phyloP scores from a whole-genome alignment of 495 filamentous ascomycete species.

The Tetracladium marchalianum region DNA sequence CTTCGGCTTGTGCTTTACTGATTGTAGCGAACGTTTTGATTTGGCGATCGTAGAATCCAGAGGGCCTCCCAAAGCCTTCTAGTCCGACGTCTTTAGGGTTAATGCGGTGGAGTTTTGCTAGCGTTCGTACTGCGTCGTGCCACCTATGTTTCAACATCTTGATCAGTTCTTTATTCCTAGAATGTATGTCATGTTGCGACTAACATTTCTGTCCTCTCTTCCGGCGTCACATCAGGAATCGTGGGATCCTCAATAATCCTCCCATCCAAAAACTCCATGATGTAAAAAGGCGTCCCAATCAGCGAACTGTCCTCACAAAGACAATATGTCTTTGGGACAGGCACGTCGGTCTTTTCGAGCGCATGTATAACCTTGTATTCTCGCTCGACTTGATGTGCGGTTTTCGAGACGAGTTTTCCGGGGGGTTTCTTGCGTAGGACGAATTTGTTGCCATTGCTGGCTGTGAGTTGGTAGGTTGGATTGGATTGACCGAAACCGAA shows the following conservation, averaged over 20 bases:
- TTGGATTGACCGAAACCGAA: conserved; percentile 97
- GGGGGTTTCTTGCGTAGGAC: conserved; percentile 96
- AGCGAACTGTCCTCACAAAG: conserved; percentile 74
- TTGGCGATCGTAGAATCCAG: conserved; percentile 81
- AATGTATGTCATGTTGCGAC: background rate
- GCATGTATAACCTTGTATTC: conserved; percentile 88
- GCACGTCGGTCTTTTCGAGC: conserved; percentile 67
- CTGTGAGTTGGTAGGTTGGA: conserved; percentile 84
- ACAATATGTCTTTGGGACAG: conserved; percentile 74
- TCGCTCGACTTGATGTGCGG: conserved; percentile 91
- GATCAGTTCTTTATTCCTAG: conserved; percentile 2
- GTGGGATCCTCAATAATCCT: conserved; percentile 84
- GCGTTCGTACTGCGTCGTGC: conserved; percentile 70
- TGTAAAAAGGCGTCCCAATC: conserved; percentile 87
- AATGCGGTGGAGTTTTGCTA: conserved; percentile 80
- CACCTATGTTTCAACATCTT: conserved; percentile 39
- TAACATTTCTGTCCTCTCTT: conserved; percentile 61
- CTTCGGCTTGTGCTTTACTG: conserved; percentile 63
- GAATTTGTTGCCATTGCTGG: conserved; percentile 53
- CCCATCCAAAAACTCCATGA: conserved; percentile 90
- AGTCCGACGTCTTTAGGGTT: conserved; percentile 54
- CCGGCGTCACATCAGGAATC: conserved; percentile 58
- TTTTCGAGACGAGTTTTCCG: conserved; percentile 80
- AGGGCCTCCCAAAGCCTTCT: conserved; percentile 59
- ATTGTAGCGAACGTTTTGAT: conserved; percentile 72